Conservation (phyloP, 169 alveolate species). For the Perkinsus olseni region DNA sequence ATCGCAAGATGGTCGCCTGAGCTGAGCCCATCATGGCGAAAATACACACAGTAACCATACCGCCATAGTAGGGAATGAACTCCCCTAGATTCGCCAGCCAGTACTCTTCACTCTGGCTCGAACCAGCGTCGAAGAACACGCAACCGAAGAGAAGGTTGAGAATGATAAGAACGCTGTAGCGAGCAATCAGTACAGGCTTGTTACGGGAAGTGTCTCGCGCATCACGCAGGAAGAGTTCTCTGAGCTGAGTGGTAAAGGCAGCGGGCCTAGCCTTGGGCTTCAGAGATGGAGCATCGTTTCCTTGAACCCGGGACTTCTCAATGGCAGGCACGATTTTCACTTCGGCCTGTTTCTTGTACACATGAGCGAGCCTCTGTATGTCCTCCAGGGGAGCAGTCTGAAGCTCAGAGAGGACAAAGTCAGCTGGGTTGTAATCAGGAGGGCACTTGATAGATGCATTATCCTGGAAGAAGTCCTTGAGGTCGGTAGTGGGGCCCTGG, state of each 20-base stretch:
- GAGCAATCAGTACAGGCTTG: background rate
- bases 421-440: slow-evolving; percentile 41
- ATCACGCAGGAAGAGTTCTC: background rate
- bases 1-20: background rate
- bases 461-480: background rate
- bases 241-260: background rate
- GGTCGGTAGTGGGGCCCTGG: slow-evolving; percentile 28
- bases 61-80: background rate
- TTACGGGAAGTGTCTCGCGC: background rate
- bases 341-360: background rate
- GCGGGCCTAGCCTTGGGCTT: background rate
- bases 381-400: background rate
- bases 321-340: background rate
- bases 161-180: background rate
- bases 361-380: background rate
- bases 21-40: background rate
- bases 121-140: background rate
- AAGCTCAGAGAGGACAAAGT: slow-evolving; percentile 1
- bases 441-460: slow-evolving; percentile 30
- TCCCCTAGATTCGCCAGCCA: background rate
- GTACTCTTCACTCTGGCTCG: background rate
- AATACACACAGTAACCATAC: background rate
- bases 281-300: background rate
- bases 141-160: background rate
- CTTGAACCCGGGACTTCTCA: background rate